These are phyloP conservation scores for Schoenoplectus tabernaemontani DNA, from an alignment of 202 grass and related monocot species.

Conservation along the genomic window DNA sequence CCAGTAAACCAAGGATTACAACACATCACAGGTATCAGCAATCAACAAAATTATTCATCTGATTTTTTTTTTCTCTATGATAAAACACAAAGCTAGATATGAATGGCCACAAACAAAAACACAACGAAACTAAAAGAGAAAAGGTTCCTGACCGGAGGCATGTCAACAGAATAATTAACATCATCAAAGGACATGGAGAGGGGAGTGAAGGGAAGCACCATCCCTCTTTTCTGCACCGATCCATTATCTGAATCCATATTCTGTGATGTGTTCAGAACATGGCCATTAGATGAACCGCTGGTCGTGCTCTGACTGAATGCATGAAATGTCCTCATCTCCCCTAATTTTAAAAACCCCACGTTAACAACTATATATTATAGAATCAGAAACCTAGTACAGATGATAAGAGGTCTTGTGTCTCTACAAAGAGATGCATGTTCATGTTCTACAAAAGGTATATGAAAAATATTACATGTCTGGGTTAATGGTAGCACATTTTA, in stretches of 20 bases:
- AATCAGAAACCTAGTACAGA: too few species aligned
- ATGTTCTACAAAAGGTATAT: too few species aligned
- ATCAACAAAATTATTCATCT: not conserved
- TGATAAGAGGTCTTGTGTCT: too few species aligned
- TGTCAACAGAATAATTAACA: constrained; percentile 90
- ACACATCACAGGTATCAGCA: not conserved
- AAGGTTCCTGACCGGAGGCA: constrained; percentile 68
- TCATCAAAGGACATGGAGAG: constrained; percentile 92
- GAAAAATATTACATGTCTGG: too few species aligned
- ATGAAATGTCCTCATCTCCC: constrained; percentile 47
- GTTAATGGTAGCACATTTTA: too few species aligned
- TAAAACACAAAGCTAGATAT: constrained; percentile 15
- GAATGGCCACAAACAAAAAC: constrained; percentile 21
- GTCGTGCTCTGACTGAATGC: constrained; percentile 26
- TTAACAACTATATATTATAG: constrained; percentile 23
- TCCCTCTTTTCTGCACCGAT: constrained; percentile 65
- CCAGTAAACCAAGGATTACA: not conserved
- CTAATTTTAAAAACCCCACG: constrained; percentile 35
- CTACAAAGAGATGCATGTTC: too few species aligned
- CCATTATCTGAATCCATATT: constrained; percentile 27
- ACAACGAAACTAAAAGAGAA: constrained; percentile 7
- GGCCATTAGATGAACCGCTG: constrained; percentile 39
- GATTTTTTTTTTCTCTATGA: not conserved
- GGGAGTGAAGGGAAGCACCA: constrained; percentile 95
- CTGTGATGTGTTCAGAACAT: constrained; percentile 47